phyloP scores from a whole-genome alignment of 225 moss, liverwort and hornwort species.

The Takakia lepidozioides region DNA sequence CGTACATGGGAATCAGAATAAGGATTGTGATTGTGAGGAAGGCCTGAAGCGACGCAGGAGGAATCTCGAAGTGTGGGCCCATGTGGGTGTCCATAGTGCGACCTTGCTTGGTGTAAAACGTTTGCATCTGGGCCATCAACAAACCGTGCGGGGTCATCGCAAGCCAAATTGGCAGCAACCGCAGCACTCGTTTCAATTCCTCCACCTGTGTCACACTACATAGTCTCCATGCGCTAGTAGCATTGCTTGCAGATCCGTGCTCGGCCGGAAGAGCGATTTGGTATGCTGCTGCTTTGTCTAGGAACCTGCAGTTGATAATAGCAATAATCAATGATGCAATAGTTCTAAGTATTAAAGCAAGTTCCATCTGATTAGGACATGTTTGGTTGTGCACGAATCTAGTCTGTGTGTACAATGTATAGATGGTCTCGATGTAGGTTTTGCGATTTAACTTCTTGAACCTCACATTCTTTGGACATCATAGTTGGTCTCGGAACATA shows the following conservation, averaged over 20 bases:
- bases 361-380: too few relatives aligned
- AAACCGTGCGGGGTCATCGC: conserved; percentile 17
- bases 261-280: background rate
- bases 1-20: conserved; percentile 12
- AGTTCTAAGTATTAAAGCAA: too few relatives aligned
- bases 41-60: conserved; percentile 2
- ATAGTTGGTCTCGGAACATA: too few relatives aligned
- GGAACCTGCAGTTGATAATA: conserved; percentile 11
- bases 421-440: too few relatives aligned
- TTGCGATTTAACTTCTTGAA: too few relatives aligned
- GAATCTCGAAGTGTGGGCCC: conserved; percentile 2
- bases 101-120: conserved; percentile 10
- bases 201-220: conserved; percentile 39
- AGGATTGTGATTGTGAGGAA: conserved; percentile 10
- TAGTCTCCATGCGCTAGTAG: conserved; percentile 15
- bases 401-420: too few relatives aligned
- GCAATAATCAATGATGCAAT: too few relatives aligned
- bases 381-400: too few relatives aligned
- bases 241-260: background rate
- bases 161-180: conserved; percentile 19
- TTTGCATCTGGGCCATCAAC: conserved; percentile 4
- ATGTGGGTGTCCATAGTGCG: conserved; percentile 6
- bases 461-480: too few relatives aligned
- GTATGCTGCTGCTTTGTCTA: conserved; percentile 26
- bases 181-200: conserved; percentile 28